phyloP scores from a whole-genome alignment of 345 rosid species.

The Arabis alpina region DNA sequence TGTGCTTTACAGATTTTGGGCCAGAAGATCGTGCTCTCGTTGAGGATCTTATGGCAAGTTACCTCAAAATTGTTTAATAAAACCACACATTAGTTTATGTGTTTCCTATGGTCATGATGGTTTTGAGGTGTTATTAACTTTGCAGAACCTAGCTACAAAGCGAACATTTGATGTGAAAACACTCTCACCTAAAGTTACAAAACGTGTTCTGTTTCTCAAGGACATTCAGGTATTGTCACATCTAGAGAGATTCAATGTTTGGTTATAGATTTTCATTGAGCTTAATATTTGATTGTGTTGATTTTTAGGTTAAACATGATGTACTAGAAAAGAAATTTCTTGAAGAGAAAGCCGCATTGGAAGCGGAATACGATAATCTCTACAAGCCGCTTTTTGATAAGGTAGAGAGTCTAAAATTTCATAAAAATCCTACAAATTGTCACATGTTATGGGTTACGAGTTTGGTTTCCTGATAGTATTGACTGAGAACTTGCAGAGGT shows the following conservation, averaged over 20 bases:
- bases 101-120: conserved; percentile 8
- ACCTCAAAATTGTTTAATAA: not conserved
- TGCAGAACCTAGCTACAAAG: conserved; percentile 33
- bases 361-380: conserved; percentile 31
- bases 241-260: not conserved
- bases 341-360: conserved; percentile 37
- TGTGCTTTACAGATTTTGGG: conserved; percentile 23
- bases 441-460: not conserved
- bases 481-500: conserved; percentile 38
- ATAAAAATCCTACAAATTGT: not conserved
- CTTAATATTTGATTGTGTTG: not conserved
- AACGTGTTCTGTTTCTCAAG: conserved; percentile 41
- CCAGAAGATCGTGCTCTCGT: conserved; percentile 29
- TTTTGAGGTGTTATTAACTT: not conserved
- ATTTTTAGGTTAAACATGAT: conserved; percentile 36
- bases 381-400: conserved; percentile 37
- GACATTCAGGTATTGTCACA: conserved; percentile 40
- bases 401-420: not conserved
- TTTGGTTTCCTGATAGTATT: not conserved
- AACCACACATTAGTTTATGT: not conserved
- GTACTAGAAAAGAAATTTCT: conserved; percentile 43
- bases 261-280: not conserved
- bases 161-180: conserved; percentile 33
- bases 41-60: conserved; percentile 36
- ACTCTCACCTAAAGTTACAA: conserved; percentile 35